Evolutionary conservation across 352 stramenopile species (phyloP).

Genomic region (Phytophthora cajani): DNA sequence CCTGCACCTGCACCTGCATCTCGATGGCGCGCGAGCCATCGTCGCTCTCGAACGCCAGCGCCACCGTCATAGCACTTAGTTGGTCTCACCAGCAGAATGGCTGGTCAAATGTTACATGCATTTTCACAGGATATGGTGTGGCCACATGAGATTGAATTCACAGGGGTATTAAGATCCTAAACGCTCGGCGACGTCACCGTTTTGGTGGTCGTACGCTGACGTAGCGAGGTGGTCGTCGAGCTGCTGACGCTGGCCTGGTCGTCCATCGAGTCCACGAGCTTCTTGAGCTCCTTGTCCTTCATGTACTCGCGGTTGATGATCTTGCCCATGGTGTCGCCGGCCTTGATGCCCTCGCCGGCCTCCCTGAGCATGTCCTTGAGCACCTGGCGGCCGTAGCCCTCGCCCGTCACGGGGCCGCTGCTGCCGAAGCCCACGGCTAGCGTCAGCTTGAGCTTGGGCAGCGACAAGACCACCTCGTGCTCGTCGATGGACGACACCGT

Average conservation of each 20-base stretch:
- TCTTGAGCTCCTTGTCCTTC: constrained; percentile 62
- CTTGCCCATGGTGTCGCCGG: constrained; percentile 82
- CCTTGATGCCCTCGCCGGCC: constrained; percentile 57
- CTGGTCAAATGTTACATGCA: constrained; percentile 1
- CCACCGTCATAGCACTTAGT: constrained; percentile 58
- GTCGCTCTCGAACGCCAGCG: constrained; percentile 82
- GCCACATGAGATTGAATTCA: constrained; percentile 26
- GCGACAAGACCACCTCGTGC: constrained; percentile 73
- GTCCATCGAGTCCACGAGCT: constrained; percentile 44
- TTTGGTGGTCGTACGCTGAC: constrained; percentile 52
- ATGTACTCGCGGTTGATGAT: constrained; percentile 73
- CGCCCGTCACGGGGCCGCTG: constrained; percentile 73
- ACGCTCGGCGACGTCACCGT: constrained; percentile 23
- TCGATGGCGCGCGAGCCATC: constrained; percentile 81
- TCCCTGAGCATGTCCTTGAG: constrained; percentile 76
- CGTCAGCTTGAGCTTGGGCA: constrained; percentile 87
- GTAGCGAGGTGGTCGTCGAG: constrained; percentile 39
- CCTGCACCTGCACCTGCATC: constrained; percentile 63
- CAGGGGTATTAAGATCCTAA: constrained; percentile 26
- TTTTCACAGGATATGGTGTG: constrained; percentile 8
- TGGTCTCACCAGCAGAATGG: constrained; percentile 15
- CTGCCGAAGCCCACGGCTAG: constrained; percentile 84
- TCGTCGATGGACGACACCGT: constrained; percentile 80
- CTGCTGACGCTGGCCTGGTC: constrained; percentile 31
- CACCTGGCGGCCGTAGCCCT: constrained; percentile 76